These are phyloP conservation scores for Colletotrichum costaricense DNA, from an alignment of 2,329 filamentous ascomycete species.

Conservation along the genomic window DNA sequence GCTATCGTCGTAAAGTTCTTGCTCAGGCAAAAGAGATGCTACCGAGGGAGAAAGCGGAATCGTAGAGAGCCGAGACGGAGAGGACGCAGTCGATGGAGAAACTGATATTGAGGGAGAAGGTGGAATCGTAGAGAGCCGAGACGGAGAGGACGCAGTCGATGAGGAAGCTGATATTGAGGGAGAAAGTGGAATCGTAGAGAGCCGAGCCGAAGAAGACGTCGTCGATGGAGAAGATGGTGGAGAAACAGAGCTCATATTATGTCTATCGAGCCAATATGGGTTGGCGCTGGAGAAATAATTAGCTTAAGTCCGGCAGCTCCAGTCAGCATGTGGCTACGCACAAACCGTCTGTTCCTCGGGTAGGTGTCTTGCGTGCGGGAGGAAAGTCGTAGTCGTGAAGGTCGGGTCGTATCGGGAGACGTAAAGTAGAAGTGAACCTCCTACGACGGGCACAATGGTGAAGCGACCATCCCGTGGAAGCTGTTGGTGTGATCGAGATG, in stretches of 20 bases:
- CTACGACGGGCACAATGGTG: slow-evolving; percentile 15
- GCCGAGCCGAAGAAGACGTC: neutral
- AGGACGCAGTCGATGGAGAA: neutral
- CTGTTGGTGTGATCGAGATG: neutral
- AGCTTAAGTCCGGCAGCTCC: neutral
- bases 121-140: neutral
- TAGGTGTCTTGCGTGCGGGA: neutral
- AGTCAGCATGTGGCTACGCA: slow-evolving; percentile 7
- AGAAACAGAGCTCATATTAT: slow-evolving; percentile 33
- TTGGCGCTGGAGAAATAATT: slow-evolving; percentile 23
- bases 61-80: neutral
- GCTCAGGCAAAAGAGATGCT: neutral
- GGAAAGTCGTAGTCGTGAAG: slow-evolving; percentile 1
- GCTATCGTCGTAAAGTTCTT: neutral
- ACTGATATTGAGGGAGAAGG: neutral
- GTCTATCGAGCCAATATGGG: slow-evolving; percentile 11
- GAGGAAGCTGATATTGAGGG: neutral
- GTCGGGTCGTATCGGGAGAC: neutral
- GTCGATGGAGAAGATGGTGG: slow-evolving; percentile 7
- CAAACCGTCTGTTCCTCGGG: slow-evolving; percentile 19
- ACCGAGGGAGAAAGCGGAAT: neutral
- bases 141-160: neutral
- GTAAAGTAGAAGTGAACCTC: slow-evolving; percentile 23
- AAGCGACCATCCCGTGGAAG: slow-evolving; percentile 27
- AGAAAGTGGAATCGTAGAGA: neutral